These are phyloP conservation scores for Stemphylium vesicarium DNA, from an alignment of 2,329 filamentous ascomycete species.

Conservation along the genomic window DNA sequence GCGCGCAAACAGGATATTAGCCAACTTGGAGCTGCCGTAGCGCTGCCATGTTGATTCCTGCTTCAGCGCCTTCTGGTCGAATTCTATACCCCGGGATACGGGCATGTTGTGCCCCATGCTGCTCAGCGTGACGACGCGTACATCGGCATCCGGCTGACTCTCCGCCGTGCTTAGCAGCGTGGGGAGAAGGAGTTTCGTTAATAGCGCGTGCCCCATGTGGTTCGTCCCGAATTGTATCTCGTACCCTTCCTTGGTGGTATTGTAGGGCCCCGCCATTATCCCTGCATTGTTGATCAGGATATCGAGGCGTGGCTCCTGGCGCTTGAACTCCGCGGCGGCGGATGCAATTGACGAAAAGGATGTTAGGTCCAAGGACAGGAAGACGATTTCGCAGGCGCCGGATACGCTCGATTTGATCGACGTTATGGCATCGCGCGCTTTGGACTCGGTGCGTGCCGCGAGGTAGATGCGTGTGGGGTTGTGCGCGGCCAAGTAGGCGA, in stretches of 20 bases:
- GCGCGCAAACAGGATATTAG: slow-evolving; percentile 56
- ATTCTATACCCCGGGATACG: slow-evolving; percentile 42
- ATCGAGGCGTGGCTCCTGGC: slow-evolving; percentile 51
- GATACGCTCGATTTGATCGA: slow-evolving; percentile 48
- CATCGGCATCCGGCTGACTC: slow-evolving; percentile 45
- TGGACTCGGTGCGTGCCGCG: slow-evolving; percentile 52
- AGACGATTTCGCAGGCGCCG: slow-evolving; percentile 44
- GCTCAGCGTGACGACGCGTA: slow-evolving; percentile 54
- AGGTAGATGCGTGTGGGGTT: slow-evolving; percentile 56
- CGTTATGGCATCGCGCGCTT: slow-evolving; percentile 50
- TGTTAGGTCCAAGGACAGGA: slow-evolving; percentile 52
- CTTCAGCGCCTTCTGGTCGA: slow-evolving; percentile 44
- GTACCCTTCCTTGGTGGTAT: slow-evolving; percentile 55
- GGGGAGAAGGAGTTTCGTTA: slow-evolving; percentile 56
- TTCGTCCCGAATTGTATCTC: slow-evolving; percentile 61
- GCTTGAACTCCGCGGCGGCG: slow-evolving; percentile 47
- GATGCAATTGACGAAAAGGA: slow-evolving; percentile 50
- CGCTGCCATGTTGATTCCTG: slow-evolving; percentile 42
- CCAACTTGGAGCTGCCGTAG: slow-evolving; percentile 59
- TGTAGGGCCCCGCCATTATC: slow-evolving; percentile 48
- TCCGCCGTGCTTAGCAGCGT: slow-evolving; percentile 52
- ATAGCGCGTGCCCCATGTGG: slow-evolving; percentile 58
- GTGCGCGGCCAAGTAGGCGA: slow-evolving; percentile 54
- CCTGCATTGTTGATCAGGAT: slow-evolving; percentile 58
- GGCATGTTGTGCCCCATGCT: slow-evolving; percentile 39